These are phyloP conservation scores for Ceratocystis cubensis DNA, from an alignment of 2,329 filamentous ascomycete genomes.

Conservation along the genomic window DNA sequence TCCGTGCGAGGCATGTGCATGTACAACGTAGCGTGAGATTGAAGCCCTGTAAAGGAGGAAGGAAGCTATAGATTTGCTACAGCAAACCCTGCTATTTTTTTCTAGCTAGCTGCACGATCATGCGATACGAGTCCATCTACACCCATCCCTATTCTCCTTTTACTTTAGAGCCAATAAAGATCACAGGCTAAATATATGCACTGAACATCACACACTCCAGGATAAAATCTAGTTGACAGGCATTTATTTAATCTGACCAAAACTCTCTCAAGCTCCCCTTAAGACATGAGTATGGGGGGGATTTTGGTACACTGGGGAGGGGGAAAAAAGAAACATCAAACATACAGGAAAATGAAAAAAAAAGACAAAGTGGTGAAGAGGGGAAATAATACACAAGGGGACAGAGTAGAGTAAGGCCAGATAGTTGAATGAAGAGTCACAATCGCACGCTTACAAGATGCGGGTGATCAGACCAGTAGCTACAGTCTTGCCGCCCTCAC, in stretches of 20 bases:
- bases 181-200: too few species aligned
- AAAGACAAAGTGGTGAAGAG: not conserved
- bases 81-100: too few species aligned
- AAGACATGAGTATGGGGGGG: not conserved
- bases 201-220: too few species aligned
- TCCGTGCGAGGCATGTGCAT: not conserved
- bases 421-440: not conserved
- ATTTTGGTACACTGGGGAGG: not conserved
- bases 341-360: constrained; percentile 3
- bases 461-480: constrained; percentile 73
- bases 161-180: too few species aligned
- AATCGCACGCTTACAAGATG: constrained; percentile 37
- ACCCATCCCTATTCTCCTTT: too few species aligned
- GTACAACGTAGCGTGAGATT: not conserved
- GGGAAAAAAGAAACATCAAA: not conserved
- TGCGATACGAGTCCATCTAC: too few species aligned
- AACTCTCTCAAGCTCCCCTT: not conserved
- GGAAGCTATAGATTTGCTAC: too few species aligned
- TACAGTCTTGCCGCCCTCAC: constrained; percentile 86
- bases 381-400: constrained; percentile 19
- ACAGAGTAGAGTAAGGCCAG: not conserved
- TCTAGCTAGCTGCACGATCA: too few species aligned
- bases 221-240: not conserved
- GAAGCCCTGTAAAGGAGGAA: too few species aligned
- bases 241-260: not conserved